These are phyloP conservation scores for Calycina herbarum DNA, from an alignment of 2,329 filamentous ascomycete species.

Conservation along the genomic window DNA sequence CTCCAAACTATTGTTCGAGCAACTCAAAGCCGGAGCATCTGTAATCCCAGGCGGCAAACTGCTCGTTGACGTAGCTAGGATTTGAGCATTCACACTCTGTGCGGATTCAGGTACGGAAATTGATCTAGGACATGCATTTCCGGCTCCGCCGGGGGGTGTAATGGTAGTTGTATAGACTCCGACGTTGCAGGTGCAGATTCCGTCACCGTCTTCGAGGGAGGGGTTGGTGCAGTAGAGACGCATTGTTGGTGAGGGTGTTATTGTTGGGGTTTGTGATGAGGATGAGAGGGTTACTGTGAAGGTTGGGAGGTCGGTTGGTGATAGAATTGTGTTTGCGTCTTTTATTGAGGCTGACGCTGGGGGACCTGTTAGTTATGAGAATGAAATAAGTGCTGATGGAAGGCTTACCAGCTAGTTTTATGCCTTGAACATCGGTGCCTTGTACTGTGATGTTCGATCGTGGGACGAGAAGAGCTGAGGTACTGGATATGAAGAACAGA, in stretches of 20 bases:
- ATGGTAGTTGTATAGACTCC: slow-evolving; percentile 4
- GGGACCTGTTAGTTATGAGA: background rate
- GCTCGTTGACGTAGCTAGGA: background rate
- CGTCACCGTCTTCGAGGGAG: slow-evolving; percentile 6
- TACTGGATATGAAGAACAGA: background rate
- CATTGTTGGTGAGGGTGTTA: background rate
- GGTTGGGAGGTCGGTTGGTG: background rate
- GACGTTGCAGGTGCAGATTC: slow-evolving; percentile 8
- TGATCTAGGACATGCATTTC: slow-evolving; percentile 1
- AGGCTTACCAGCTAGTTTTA: background rate
- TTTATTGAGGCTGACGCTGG: background rate
- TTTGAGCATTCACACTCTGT: background rate
- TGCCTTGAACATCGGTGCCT: background rate
- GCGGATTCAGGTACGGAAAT: background rate
- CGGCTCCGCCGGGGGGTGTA: background rate
- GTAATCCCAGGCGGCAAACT: background rate
- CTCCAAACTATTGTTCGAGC: background rate
- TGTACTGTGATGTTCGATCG: background rate
- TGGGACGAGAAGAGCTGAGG: background rate
- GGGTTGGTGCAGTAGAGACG: slow-evolving; percentile 7
- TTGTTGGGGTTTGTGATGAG: background rate
- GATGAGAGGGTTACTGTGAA: background rate
- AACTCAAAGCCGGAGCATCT: background rate
- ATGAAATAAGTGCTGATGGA: background rate
- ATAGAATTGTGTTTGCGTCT: background rate